Base-by-base conservation (phyloP, 495 filamentous ascomycete genomes). In the Hypoxylon perforatum region DNA sequence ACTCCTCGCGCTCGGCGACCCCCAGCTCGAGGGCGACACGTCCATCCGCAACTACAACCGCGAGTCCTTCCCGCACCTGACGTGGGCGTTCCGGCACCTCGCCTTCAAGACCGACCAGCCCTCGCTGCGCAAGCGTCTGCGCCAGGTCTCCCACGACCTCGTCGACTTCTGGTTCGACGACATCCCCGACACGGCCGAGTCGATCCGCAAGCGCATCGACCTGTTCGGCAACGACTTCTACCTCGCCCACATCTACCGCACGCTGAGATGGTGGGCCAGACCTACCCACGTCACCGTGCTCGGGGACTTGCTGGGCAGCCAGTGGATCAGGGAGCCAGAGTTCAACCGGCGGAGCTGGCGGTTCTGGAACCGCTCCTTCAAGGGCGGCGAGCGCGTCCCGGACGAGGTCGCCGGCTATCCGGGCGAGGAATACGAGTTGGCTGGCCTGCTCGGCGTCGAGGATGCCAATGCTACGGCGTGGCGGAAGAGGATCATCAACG, bases 171-270 rank as follows among this genome's bases (percentile, higher is more conserved):
- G 78, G 59, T 76, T 78, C 46, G 80, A 88, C 48, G 92, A 96
- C 73, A 78, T 92, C 35, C 90, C 86, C 22, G 80, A 86, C 64
- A 75, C 84, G 1, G 64, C 91, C 33, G 79, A 88, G 47, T 86
- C 84, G 12, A 80, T 78, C 23, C 86, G 90, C 65, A 99, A 99
- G 79, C 84, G 86, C 14, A 74, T 99, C 62, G 95, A 99, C 73
- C 84, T 96, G 3, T 82, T 91, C 61, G 95, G 96, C 0, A 99
- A 99, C 77, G 95, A 99, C 76, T 93, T 87, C 65, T 99, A 97
- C 76, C 87, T 99, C 7, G 90, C 91, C 9, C 95, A 97, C 73
- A 91, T 97, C 47, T 97, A 95, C 80, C 87, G 92, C n/a, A 92
- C 88, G 0, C 73, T 96, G 15, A 84, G 85, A 63, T 94, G 91